Conservation (phyloP, 148 eudicot species). For the Polygonum maritimum region DNA sequence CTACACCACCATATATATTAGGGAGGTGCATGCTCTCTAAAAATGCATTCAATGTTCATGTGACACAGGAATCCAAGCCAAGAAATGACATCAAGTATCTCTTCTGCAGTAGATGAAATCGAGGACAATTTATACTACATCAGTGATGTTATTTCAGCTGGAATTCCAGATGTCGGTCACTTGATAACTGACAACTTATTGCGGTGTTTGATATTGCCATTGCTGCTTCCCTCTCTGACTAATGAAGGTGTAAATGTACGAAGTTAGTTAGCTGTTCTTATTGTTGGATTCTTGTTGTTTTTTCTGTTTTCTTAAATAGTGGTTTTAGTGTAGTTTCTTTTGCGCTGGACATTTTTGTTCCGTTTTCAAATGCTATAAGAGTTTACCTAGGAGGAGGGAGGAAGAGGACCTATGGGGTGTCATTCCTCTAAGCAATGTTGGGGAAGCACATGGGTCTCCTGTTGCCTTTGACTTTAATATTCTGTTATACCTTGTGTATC, state of each 20-base stretch:
- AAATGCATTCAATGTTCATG: constrained; percentile 14
- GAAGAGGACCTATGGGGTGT: background rate
- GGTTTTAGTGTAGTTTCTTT: background rate
- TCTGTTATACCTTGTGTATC: background rate
- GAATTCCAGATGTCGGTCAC: constrained; percentile 89
- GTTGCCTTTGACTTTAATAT: background rate
- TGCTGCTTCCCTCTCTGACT: constrained; percentile 86
- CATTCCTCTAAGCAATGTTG: background rate
- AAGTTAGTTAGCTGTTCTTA: constrained; percentile 6
- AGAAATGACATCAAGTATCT: constrained; percentile 39
- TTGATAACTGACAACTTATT: constrained; percentile 68
- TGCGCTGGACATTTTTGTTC: background rate
- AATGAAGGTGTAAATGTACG: constrained; percentile 41
- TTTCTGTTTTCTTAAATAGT: background rate
- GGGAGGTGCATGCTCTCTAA: constrained; percentile 11
- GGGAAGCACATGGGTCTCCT: background rate
- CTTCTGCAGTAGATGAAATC: constrained; percentile 76
- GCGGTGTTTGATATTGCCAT: constrained; percentile 70
- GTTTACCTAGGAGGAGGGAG: background rate
- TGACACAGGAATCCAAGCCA: constrained; percentile 45
- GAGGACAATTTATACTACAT: constrained; percentile 91
- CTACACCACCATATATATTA: background rate
- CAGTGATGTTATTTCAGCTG: constrained; percentile 96
- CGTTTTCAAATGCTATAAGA: background rate
- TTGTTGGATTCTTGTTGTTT: background rate